phyloP scores from a whole-genome alignment of 2,329 filamentous ascomycete genomes.

The Colletotrichum coccodes region DNA sequence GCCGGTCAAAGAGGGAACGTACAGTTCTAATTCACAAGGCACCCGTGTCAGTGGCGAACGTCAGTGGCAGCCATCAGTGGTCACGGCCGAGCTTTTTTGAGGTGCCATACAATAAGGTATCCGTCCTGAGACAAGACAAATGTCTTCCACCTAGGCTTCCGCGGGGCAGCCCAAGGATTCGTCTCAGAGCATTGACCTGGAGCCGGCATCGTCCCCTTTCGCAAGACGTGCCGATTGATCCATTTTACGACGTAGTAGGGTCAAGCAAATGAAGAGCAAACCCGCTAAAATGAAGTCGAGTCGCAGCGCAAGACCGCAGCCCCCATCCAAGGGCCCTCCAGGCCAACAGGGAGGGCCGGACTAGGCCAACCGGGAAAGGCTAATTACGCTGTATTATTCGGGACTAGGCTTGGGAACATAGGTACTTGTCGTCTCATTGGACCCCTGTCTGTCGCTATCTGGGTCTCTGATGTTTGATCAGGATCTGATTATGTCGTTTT shows the following conservation, averaged over 20 bases:
- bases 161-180: constrained; percentile 17
- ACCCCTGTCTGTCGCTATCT: constrained; percentile 6
- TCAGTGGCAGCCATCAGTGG: background rate
- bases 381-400: constrained; percentile 26
- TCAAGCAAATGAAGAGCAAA: constrained; percentile 22
- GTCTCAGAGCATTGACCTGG: constrained; percentile 18
- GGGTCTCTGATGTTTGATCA: background rate
- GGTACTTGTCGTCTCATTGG: constrained; percentile 14
- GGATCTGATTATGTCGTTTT: background rate
- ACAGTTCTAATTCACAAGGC: background rate
- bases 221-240: constrained; percentile 30
- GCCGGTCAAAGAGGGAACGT: background rate
- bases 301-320: constrained; percentile 11
- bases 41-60: background rate
- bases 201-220: constrained; percentile 12
- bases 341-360: constrained; percentile 18
- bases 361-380: constrained; percentile 27
- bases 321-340: background rate
- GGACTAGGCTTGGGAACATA: background rate
- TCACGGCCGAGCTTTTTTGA: background rate
- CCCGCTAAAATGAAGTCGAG: constrained; percentile 19
- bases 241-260: constrained; percentile 10
- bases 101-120: background rate
- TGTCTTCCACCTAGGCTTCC: constrained; percentile 4
- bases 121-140: background rate